Evolutionary conservation across 2,329 filamentous ascomycete species (phyloP), one percentile per base, ranked within the genome.

Genomic region (Aureobasidium melanogenum): DNA sequence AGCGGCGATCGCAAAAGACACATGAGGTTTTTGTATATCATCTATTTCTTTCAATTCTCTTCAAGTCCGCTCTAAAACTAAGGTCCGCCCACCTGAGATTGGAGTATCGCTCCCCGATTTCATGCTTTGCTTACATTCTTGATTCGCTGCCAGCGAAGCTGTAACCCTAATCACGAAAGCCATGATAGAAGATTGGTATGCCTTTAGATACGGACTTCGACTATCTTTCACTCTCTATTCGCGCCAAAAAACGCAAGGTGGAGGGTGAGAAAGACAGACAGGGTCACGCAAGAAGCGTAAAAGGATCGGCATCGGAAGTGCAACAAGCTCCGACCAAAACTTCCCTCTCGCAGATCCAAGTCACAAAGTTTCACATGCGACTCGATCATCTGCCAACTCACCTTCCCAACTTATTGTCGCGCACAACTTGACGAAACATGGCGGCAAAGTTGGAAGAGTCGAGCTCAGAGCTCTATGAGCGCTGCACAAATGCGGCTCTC

Each of bases 401-500:
- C 32, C 30, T 36, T 36, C 17, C 9, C 15, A 32, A 1, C 17
- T 32, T 26, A 39, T 17, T 4, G 26, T 44, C 52, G 4, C 38
- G 17, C 24, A 51, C 19, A 19, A 12, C 5, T 6, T 5, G 8
- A 24, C 12, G 19, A 2, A 56, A 3, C 19, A 56, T 44, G 51
- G 44, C 51, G 52, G 32, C 46, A 24, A 66, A 68, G 47, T 63
- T 68, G 47, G 67, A 65, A 51, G 64, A 65, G 15, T 60, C 63
- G 8, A 63, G 66, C 63, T 69, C 70, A 15, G 63, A 62, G 44
- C 69, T 73, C 46, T 72, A 73, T 62, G 63, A 64, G 28, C n/a
- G 52, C n/a, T 62, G 66, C 61, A 57, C 62, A 38, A 57, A 56
- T 17, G 64, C 63, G 28, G 65, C 66, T 17, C 58, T 63, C 14